A percentile compares a stretch with the other conserved stretches of the same genome.
phyloP scores from a whole-genome alignment of 345 rosid genomes.

The Acer campestre region DNA sequence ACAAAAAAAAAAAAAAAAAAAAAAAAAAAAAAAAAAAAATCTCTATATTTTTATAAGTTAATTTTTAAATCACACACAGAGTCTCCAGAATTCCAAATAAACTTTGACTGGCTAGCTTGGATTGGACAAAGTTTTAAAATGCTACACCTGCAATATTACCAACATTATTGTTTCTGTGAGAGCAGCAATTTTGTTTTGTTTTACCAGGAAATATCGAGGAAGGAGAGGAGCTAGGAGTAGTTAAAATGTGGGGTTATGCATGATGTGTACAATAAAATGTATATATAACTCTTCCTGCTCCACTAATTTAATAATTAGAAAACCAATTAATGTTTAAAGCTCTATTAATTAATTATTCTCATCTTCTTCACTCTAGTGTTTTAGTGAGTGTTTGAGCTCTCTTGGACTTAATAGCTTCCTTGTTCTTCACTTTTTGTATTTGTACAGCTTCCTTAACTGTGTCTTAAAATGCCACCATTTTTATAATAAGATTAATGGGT shows the following conservation, averaged over 20 bases:
- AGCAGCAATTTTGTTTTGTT: slow-evolving; percentile 16
- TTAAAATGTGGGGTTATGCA: slow-evolving; percentile 30
- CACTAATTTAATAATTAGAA: slow-evolving; percentile 12
- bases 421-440: too few species aligned
- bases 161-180: slow-evolving; percentile 2
- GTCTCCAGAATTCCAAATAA: neutral
- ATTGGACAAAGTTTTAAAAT: neutral
- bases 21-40: too few species aligned
- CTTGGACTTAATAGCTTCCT: too few species aligned
- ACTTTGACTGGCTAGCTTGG: neutral
- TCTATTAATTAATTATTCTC: too few species aligned
- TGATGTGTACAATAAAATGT: slow-evolving; percentile 30
- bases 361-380: too few species aligned
- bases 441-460: too few species aligned
- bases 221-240: slow-evolving; percentile 27
- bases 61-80: neutral
- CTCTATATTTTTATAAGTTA: too few species aligned
- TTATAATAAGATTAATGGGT: too few species aligned
- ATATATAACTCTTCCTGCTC: slow-evolving; percentile 33
- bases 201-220: neutral
- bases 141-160: neutral
- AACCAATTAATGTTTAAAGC: too few species aligned
- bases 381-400: too few species aligned
- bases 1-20: too few species aligned
- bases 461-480: too few species aligned